Conservation (phyloP, 116 monocot genomes). For the Thalassia testudinum region DNA sequence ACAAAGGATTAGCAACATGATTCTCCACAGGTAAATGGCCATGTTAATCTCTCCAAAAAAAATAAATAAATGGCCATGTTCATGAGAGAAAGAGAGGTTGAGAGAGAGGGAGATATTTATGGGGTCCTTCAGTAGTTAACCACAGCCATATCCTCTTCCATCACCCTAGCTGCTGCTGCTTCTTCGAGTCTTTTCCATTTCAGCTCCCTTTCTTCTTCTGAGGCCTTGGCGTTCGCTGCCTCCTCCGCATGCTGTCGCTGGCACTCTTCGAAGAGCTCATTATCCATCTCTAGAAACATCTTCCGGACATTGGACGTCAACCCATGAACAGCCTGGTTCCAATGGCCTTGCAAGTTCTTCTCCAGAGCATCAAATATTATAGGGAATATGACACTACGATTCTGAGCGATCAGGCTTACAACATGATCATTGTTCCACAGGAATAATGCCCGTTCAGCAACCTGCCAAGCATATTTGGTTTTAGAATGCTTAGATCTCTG, state of each 20-base stretch:
- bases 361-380: constrained; percentile 78
- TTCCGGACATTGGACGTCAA: constrained; percentile 58
- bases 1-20: no score
- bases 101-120: no score
- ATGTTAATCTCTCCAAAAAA: no score
- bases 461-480: constrained; percentile 17
- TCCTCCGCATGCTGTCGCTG: constrained; percentile 42
- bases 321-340: constrained; percentile 48
- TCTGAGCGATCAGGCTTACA: constrained; percentile 62
- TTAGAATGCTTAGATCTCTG: no score
- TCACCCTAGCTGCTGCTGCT: constrained; percentile 14
- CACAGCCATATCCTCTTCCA: no score
- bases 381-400: constrained; percentile 57
- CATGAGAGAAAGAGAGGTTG: no score
- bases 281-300: constrained; percentile 76
- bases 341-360: constrained; percentile 41
- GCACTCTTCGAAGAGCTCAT: constrained; percentile 73
- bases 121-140: no score
- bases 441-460: constrained; percentile 79
- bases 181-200: constrained; percentile 71
- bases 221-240: constrained; percentile 21
- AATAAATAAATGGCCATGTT: no score
- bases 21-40: no score
- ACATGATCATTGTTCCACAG: constrained; percentile 92
- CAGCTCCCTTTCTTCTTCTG: constrained; percentile 30